Percentiles rank a stretch among this genome's conserved stretches.
Evolutionary conservation across 2,329 filamentous ascomycete genomes (phyloP).

Genomic region (Ceratocystis albifundus): DNA sequence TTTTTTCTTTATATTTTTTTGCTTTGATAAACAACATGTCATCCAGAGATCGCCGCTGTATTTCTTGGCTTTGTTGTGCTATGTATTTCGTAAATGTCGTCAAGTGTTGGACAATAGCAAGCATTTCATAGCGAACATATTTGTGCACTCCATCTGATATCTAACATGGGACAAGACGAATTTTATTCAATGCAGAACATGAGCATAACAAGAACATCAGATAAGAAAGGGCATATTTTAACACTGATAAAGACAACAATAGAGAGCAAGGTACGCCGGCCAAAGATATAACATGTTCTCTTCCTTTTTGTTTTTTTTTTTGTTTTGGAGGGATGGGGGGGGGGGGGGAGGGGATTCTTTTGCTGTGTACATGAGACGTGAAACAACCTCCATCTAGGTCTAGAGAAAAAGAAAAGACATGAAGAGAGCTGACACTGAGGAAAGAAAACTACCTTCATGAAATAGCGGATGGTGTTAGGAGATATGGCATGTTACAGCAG

Average conservation of each 20-base stretch:
- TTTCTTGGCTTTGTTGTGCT: neutral
- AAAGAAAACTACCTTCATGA: too few relatives aligned
- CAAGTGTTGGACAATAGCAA: too few relatives aligned
- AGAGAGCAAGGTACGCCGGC: constrained; percentile 22
- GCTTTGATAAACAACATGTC: neutral
- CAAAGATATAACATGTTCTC: constrained; percentile 13
- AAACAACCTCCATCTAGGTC: neutral
- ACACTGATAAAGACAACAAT: neutral
- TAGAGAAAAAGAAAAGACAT: constrained; percentile 17
- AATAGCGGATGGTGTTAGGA: too few relatives aligned
- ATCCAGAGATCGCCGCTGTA: neutral
- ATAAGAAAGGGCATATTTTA: neutral
- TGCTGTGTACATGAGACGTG: constrained; percentile 14
- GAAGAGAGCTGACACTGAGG: neutral
- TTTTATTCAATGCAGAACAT: neutral
- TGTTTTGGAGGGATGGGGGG: too few relatives aligned
- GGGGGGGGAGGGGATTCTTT: too few relatives aligned
- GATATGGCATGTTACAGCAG: too few relatives aligned
- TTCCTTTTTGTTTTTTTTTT: constrained; percentile 6
- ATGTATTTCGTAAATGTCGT: neutral
- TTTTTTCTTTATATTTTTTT: too few relatives aligned
- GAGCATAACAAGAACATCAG: neutral
- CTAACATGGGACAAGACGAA: neutral
- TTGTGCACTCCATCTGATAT: neutral
- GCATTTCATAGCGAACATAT: too few relatives aligned